Evolutionary conservation across 1,284 basidiomycete species (phyloP), one percentile per base, ranked within the genome.

Genomic region (Ganoderma boninense): DNA sequence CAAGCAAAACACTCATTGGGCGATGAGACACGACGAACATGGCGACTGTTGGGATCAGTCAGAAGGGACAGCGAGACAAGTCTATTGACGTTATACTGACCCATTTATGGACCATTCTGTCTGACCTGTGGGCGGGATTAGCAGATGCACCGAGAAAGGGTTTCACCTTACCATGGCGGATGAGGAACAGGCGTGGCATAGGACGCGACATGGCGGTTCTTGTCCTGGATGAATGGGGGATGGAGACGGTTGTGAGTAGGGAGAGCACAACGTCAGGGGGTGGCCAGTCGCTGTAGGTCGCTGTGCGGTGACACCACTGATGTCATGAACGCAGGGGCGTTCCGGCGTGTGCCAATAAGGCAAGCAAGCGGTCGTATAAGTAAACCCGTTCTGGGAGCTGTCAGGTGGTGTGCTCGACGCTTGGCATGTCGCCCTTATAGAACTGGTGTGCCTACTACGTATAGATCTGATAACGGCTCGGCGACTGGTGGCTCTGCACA

Each of bases 51-150:
- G 69, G 52, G 65, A 63, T 69, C 59, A 68, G 49, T 68, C 54
- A 63, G 57, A 26, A 42, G 4, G 18, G n/a, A 18, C 64, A 44
- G 64, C 63, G 65, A 68, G 54, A 66, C 29, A 43, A 35, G 66
- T 35, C 66, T 61, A 49, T 68, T 59, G 62, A 59, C 42, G 42
- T 62, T 35, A 61, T 26, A 79, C 87, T 79, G 69, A 89, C 89
- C 95, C 96, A 75, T 93, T 96, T 67, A 94, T 78, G n/a, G 93
- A 94, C 96, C 96, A 98, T 80, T 97, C 96, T 1, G 96, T 98
- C 84, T 97, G 94, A 57, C 96, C 95, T 95, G 77, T 29, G 49
- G n/a, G 42, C 42, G 29, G 64, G 71, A 26, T 68, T 29, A 65
- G 65, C 72, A 56, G 71, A 52, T 13, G 46, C 13, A 54, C 44